Base-by-base conservation (phyloP, 2,329 filamentous ascomycete species). In the Dissoconium aciculare region DNA sequence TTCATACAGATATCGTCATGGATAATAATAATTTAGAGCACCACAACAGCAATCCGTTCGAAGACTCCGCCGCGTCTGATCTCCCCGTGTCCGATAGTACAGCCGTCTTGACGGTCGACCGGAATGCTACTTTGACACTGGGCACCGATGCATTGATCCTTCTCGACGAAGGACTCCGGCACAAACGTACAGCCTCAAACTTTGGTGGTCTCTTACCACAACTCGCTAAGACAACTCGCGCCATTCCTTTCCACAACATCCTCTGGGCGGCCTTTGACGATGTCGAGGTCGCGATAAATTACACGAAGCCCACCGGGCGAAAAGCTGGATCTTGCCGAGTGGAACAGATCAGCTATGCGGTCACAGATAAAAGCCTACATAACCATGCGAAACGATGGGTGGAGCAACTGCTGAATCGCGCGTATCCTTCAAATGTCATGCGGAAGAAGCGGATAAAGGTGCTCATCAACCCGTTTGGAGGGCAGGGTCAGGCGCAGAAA, bases 381-480 rank as follows among this genome's bases (percentile, higher is more conserved):
- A 44, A 60, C 26, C 56, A 65, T n/a, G 58, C 65, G 5, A 60
- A 66, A 28, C 44, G 52, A 34, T 94, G 82, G 73, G 59, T 74
- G 21, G 60, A 66, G 15, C 62, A 59, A 31, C 64, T 94, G 17
- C 52, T 92, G 12, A 60, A 72, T 19, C 66, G 67, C 27, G 73
- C 85, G 14, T 94, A 93, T 47, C 76, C 62, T 33, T 59, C 62
- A 5, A 68, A 78, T 2, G 42, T 40, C 27, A 71, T 78, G 46
- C 67, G 66, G 31, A 67, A 65, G 35, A 89, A 84, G 55, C 73
- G 82, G 27, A 74, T 89, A 39, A 92, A 89, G 53, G 74, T 95
- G 9, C 62, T 95, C 26, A 67, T 98, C 38, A 98, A 98, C 54
- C 89, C 89, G 0, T 78, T 85, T 46, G 82, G 84, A 10, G 89